These are phyloP conservation scores for Wickerhamiella azyma DNA, from an alignment of 805 yeast genomes.

Conservation along the genomic window DNA sequence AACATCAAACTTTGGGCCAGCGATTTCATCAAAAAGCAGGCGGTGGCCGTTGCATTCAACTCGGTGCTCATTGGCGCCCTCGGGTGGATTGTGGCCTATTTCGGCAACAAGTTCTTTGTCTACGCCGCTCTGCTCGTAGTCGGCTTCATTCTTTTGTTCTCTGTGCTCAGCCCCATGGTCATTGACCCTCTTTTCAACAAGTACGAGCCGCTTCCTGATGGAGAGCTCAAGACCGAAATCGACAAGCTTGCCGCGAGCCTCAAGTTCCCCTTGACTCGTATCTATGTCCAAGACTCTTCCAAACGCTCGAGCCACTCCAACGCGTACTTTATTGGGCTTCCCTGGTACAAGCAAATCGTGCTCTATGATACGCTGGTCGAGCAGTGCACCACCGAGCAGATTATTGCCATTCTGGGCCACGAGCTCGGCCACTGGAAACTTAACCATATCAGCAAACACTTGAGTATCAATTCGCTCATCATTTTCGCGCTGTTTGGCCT, in stretches of 20 bases:
- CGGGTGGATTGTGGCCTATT: conserved; percentile 66
- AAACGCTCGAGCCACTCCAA: conserved; percentile 92
- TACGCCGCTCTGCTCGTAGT: conserved; percentile 65
- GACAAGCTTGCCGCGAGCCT: conserved; percentile 63
- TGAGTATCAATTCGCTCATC: conserved; percentile 51
- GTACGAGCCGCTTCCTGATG: conserved; percentile 77
- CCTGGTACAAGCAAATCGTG: conserved; percentile 94
- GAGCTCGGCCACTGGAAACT: conserved; percentile 97
- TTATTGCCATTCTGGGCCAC: conserved; percentile 93
- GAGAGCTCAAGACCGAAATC: conserved; percentile 71
- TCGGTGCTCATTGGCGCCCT: conserved; percentile 62
- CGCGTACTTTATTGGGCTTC: conserved; percentile 91
- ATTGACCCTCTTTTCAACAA: conserved; percentile 91
- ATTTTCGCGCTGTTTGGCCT: conserved; percentile 50
- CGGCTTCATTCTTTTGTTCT: conserved; percentile 54
- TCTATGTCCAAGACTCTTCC: conserved; percentile 92
- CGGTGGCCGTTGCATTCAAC: conserved; percentile 45
- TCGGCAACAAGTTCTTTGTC: conserved; percentile 67
- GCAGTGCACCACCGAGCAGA: conserved; percentile 61
- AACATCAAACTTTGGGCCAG: conserved; percentile 58
- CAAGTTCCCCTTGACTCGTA: conserved; percentile 72
- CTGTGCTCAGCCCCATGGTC: conserved; percentile 67
- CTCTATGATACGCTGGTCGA: conserved; percentile 82
- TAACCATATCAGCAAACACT: conserved; percentile 70
- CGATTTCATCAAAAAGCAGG: conserved; percentile 52